phyloP scores from a whole-genome alignment of 129 eudicot genomes.

The Saposhnikovia divaricata region DNA sequence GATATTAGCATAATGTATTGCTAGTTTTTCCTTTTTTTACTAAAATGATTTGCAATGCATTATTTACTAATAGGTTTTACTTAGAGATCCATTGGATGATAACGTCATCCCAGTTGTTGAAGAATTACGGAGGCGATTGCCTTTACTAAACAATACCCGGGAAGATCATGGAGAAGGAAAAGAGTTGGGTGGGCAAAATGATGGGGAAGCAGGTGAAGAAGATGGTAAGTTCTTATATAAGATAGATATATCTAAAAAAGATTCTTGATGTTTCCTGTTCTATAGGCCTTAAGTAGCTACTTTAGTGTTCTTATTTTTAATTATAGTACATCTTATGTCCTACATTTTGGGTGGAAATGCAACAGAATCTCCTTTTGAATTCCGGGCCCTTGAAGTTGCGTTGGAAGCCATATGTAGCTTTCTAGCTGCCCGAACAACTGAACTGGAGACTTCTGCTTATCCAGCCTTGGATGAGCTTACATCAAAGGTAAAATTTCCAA shows the following conservation, averaged over 20 bases:
- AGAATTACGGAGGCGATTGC: slow-evolving; percentile 68
- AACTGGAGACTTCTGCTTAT: slow-evolving; percentile 80
- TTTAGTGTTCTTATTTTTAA: neutral
- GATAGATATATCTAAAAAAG: neutral
- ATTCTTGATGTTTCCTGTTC: neutral
- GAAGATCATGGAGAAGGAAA: slow-evolving; percentile 36
- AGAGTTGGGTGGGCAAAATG: slow-evolving; percentile 36
- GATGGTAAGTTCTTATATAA: slow-evolving; percentile 42
- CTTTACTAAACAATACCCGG: slow-evolving; percentile 28
- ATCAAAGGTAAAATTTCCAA: slow-evolving; percentile 42
- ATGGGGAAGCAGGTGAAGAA: slow-evolving; percentile 70
- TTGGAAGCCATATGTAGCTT: slow-evolving; percentile 87
- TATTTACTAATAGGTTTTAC: slow-evolving; percentile 46
- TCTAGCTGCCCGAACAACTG: slow-evolving; percentile 77
- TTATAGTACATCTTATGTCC: neutral
- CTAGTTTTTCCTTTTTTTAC: neutral
- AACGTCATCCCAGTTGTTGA: slow-evolving; percentile 82
- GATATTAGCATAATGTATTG: neutral
- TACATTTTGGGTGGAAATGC: neutral
- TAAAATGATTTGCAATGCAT: neutral
- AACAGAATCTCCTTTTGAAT: slow-evolving; percentile 92
- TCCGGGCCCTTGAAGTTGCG: slow-evolving; percentile 83
- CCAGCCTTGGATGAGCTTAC: slow-evolving; percentile 94
- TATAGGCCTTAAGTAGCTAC: neutral
- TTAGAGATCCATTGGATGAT: slow-evolving; percentile 84